Percentiles rank a stretch among this genome's conserved stretches.
Conservation (phyloP, 768 basidiomycete genomes). For the Tephrocybe sp. region DNA sequence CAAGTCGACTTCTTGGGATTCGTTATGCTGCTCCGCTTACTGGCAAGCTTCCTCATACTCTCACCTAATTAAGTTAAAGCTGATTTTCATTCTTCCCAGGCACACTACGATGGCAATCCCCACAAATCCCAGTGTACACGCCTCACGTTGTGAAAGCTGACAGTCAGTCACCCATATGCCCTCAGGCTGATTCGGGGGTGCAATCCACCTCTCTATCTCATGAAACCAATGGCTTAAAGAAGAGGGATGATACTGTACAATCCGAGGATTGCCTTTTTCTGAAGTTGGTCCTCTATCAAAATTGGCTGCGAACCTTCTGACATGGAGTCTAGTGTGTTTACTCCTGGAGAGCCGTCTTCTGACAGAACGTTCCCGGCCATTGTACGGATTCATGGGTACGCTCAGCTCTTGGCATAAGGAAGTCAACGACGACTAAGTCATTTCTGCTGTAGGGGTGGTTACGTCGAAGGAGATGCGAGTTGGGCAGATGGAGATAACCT, state of each 20-base stretch:
- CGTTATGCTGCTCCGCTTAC: slow-evolving; percentile 35
- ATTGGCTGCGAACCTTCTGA: neutral
- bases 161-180: neutral
- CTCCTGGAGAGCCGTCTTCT: neutral
- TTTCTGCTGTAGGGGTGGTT: slow-evolving; percentile 6
- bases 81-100: slow-evolving; percentile 8
- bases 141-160: neutral
- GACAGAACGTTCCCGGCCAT: slow-evolving; percentile 13
- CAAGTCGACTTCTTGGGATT: slow-evolving; percentile 25
- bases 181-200: slow-evolving; percentile 1
- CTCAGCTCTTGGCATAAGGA: neutral
- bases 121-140: slow-evolving; percentile 5
- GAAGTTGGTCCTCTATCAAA: slow-evolving; percentile 18
- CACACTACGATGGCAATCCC: slow-evolving; percentile 18
- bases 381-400: slow-evolving; percentile 24
- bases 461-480: slow-evolving; percentile 1
- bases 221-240: too few species aligned
- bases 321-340: neutral
- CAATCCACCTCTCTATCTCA: slow-evolving; percentile 1
- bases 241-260: neutral
- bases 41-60: neutral
- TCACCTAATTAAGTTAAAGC: neutral
- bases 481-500: slow-evolving; percentile 15
- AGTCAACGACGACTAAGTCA: neutral
- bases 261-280: slow-evolving; percentile 31